Percentiles rank a stretch among this genome's conserved stretches.
Conservation (phyloP, 805 yeast species). For the Cyberlindnera americana region DNA sequence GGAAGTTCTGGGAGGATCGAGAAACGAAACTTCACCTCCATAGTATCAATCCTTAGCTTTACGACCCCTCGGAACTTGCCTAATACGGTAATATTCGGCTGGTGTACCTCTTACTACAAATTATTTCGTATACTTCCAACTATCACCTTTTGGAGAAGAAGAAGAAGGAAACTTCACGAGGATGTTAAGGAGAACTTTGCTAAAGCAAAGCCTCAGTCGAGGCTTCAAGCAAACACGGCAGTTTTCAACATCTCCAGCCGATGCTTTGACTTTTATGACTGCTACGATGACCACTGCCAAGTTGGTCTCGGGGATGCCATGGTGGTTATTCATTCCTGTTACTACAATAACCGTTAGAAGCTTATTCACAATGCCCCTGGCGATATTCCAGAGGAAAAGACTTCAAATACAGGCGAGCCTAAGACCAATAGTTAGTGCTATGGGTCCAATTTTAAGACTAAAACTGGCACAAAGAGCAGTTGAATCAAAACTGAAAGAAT, state of each 20-base stretch:
- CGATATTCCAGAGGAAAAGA: constrained; percentile 66
- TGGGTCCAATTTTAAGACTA: constrained; percentile 67
- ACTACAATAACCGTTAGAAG: constrained; percentile 66
- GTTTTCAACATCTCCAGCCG: constrained; percentile 12
- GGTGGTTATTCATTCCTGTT: constrained; percentile 79
- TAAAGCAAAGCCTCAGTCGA: too few relatives aligned
- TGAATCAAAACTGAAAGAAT: constrained; percentile 25
- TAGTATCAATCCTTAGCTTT: too few relatives aligned
- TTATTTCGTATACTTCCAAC: too few relatives aligned
- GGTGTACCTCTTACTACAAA: too few relatives aligned
- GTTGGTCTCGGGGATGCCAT: constrained; percentile 60
- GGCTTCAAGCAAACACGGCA: too few relatives aligned
- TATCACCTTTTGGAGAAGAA: too few relatives aligned
- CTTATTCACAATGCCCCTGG: constrained; percentile 70
- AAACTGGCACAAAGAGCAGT: constrained; percentile 39
- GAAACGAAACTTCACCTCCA: too few relatives aligned
- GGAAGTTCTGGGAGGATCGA: too few relatives aligned
- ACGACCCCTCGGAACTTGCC: too few relatives aligned
- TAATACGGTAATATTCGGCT: too few relatives aligned
- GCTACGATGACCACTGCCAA: constrained; percentile 46
- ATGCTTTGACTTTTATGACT: constrained; percentile 21
- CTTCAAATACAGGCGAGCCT: constrained; percentile 67
- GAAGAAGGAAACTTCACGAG: too few relatives aligned
- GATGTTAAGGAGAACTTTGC: too few relatives aligned
- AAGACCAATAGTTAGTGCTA: constrained; percentile 68